A percentile compares a stretch with the other conserved stretches of the same genome.
Conservation (phyloP, 1,284 basidiomycete species). For the Hymenochaete sp. region DNA sequence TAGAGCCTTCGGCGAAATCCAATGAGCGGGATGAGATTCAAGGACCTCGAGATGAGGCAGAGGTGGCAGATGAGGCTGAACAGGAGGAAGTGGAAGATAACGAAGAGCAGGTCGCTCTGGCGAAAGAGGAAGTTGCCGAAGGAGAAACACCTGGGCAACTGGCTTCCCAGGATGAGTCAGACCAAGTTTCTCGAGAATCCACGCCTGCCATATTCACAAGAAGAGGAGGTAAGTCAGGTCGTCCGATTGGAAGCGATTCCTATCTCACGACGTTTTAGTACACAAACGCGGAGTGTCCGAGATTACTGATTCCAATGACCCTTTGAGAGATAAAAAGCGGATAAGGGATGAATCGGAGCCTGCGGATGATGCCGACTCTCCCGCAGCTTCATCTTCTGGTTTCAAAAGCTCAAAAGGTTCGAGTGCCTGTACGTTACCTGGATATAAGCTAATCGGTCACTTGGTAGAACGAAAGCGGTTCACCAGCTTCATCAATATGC, state of each 20-base stretch:
- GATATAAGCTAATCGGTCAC: constrained; percentile 32
- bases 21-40: constrained; percentile 18
- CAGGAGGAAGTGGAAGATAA: constrained; percentile 8
- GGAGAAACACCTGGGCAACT: too few species aligned
- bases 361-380: constrained; percentile 52
- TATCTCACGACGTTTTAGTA: neutral
- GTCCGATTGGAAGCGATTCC: too few species aligned
- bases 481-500: constrained; percentile 70
- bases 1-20: constrained; percentile 18
- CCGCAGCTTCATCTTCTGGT: constrained; percentile 21
- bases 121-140: too few species aligned
- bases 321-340: constrained; percentile 52
- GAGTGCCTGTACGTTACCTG: constrained; percentile 23
- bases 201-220: constrained; percentile 9
- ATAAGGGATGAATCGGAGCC: constrained; percentile 60
- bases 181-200: constrained; percentile 8
- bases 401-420: constrained; percentile 15
- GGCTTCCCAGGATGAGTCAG: too few species aligned
- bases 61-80: constrained; percentile 14
- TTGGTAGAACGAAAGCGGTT: constrained; percentile 57
- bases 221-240: constrained; percentile 11
- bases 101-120: too few species aligned
- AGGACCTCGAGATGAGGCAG: constrained; percentile 17
- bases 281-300: constrained; percentile 56
- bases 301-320: constrained; percentile 38